Percentiles rank a stretch among this genome's conserved stretches.
Conservation (phyloP, 257 asterid species). For the Plectranthus barbatus region DNA sequence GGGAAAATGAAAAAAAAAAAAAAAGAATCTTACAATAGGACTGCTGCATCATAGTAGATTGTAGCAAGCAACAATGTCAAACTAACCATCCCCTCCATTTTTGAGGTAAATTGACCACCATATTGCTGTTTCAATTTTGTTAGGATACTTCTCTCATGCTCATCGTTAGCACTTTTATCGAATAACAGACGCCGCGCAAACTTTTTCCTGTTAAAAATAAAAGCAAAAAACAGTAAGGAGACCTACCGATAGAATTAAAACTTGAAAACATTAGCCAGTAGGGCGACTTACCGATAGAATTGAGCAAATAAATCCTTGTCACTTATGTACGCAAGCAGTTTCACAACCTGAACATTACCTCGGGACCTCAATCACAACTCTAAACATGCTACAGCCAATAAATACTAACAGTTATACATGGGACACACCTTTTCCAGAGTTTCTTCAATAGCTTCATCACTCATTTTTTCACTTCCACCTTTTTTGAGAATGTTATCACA, state of each 20-base stretch:
- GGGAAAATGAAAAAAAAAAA: neutral
- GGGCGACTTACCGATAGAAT: conserved; percentile 65
- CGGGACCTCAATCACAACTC: conserved; percentile 12
- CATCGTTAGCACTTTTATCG: conserved; percentile 98
- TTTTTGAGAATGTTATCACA: conserved; percentile 95
- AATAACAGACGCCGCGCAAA: conserved; percentile 91
- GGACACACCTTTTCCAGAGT: conserved; percentile 75
- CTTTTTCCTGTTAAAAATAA: conserved; percentile 60
- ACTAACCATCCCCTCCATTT: conserved; percentile 99
- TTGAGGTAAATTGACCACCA: conserved; percentile 97
- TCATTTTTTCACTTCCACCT: conserved; percentile 96
- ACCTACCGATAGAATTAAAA: neutral
- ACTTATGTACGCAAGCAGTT: conserved; percentile 86
- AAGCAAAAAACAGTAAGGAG: neutral
- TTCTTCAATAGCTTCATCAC: conserved; percentile 98
- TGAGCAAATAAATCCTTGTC: conserved; percentile 99
- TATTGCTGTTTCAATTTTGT: conserved; percentile 98
- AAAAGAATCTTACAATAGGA: neutral
- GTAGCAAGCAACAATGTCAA: neutral
- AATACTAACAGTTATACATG: neutral
- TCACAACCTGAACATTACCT: conserved; percentile 61
- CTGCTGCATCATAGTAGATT: neutral
- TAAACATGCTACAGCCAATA: neutral
- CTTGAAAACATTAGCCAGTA: neutral
- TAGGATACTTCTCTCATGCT: conserved; percentile 91